These are phyloP conservation scores for Pascua guehoae DNA, from an alignment of 1,284 basidiomycete species.

Conservation along the genomic window DNA sequence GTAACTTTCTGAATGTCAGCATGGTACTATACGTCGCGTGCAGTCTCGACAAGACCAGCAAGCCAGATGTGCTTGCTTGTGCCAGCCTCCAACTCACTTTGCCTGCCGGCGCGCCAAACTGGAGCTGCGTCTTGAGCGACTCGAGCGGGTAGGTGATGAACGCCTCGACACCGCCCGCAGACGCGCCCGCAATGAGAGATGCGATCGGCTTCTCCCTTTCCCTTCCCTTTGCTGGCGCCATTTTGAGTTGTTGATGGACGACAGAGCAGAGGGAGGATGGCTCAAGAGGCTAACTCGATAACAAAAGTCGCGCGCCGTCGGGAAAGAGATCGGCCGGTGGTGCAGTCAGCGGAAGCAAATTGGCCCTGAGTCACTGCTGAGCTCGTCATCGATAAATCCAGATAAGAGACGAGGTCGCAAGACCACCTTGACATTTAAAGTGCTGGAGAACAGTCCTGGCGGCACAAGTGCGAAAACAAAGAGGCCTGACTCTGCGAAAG, in stretches of 20 bases:
- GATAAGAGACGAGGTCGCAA: no score
- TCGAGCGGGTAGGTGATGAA: constrained; percentile 70
- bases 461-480: no score
- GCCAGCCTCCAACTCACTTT: constrained; percentile 29
- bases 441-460: no score
- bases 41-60: constrained; percentile 63
- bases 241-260: not conserved
- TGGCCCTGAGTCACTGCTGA: no score
- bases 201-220: constrained; percentile 66
- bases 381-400: no score
- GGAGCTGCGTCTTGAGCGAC: constrained; percentile 68
- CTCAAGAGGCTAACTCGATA: no score
- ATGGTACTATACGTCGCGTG: constrained; percentile 38
- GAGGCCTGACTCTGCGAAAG: no score
- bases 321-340: no score
- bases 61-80: not conserved
- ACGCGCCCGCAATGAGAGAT: constrained; percentile 82
- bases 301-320: no score
- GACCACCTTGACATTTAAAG: no score
- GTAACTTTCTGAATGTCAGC: constrained; percentile 57
- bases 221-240: constrained; percentile 27
- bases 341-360: no score
- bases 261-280: no score
- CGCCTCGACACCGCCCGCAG: constrained; percentile 87
- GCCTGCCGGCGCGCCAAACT: constrained; percentile 47